Evolutionary conservation across 768 basidiomycete species (phyloP).

Genomic region (Tremella yokohamensis): DNA sequence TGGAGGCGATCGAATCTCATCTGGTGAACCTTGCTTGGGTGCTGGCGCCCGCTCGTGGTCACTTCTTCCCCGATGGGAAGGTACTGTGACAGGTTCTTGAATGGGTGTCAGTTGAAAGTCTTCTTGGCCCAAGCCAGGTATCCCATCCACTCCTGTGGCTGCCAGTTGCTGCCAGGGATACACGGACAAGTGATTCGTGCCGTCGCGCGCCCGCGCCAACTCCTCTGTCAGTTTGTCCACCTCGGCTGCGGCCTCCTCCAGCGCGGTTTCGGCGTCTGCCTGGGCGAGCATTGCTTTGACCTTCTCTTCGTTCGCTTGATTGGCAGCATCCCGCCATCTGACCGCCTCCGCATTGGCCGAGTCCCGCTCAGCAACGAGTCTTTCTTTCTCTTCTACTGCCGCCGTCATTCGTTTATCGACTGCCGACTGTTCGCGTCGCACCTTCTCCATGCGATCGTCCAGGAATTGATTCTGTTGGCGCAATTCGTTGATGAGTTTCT

Average conservation of each 20-base stretch:
- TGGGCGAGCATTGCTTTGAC: not conserved
- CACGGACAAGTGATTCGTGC: too few species aligned
- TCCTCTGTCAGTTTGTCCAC: too few species aligned
- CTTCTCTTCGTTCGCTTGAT: not conserved
- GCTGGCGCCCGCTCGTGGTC: too few species aligned
- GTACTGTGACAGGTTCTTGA: too few species aligned
- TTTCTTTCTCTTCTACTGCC: not conserved
- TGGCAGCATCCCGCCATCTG: not conserved
- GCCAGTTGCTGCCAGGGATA: too few species aligned
- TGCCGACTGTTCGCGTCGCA: not conserved
- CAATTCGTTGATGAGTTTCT: not conserved
- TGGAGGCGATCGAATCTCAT: too few species aligned
- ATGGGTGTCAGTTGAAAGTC: too few species aligned
- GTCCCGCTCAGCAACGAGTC: not conserved
- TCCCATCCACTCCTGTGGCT: too few species aligned
- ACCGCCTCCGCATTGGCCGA: not conserved
- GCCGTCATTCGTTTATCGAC: not conserved
- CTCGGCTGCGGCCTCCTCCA: not conserved
- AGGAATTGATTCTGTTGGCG: not conserved
- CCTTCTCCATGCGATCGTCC: not conserved
- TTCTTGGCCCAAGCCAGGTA: too few species aligned
- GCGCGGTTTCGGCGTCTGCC: not conserved
- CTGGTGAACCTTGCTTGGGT: too few species aligned
- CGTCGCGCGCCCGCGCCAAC: too few species aligned
- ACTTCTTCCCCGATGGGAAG: too few species aligned